These are phyloP conservation scores for Hydnomerulius pinastri DNA, from an alignment of 768 basidiomycete genomes.

Conservation along the genomic window DNA sequence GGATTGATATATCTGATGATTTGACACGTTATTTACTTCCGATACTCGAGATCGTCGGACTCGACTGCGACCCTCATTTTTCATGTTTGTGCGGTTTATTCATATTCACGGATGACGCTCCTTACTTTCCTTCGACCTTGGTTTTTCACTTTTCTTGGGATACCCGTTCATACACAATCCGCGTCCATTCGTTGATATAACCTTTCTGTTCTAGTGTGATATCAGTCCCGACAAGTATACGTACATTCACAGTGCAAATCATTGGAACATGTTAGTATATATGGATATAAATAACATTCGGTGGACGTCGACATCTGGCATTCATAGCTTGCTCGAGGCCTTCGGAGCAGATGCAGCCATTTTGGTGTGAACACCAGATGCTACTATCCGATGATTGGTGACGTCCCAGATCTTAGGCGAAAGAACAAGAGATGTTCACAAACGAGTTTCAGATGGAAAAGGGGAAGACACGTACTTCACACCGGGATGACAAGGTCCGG, in stretches of 20 bases:
- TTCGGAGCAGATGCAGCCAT: constrained; percentile 45
- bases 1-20: neutral
- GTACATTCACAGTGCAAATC: constrained; percentile 1
- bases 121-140: constrained; percentile 5
- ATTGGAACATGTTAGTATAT: constrained; percentile 12
- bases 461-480: constrained; percentile 41
- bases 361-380: constrained; percentile 56
- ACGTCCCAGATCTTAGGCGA: constrained; percentile 54
- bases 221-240: constrained; percentile 14
- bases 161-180: constrained; percentile 8
- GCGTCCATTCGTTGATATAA: no score
- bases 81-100: constrained; percentile 9
- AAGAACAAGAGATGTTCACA: neutral
- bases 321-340: constrained; percentile 19
- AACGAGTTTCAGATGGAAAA: neutral
- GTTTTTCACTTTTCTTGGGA: constrained; percentile 8
- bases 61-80: constrained; percentile 23
- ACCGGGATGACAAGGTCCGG: constrained; percentile 47
- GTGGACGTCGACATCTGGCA: constrained; percentile 2
- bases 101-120: neutral
- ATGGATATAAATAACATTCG: neutral
- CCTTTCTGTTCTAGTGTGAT: constrained; percentile 1
- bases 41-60: constrained; percentile 13
- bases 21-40: neutral
- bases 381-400: constrained; percentile 52